Evolutionary conservation across 495 filamentous ascomycete genomes (phyloP).

Genomic region (Sabuloglossum arenarium): DNA sequence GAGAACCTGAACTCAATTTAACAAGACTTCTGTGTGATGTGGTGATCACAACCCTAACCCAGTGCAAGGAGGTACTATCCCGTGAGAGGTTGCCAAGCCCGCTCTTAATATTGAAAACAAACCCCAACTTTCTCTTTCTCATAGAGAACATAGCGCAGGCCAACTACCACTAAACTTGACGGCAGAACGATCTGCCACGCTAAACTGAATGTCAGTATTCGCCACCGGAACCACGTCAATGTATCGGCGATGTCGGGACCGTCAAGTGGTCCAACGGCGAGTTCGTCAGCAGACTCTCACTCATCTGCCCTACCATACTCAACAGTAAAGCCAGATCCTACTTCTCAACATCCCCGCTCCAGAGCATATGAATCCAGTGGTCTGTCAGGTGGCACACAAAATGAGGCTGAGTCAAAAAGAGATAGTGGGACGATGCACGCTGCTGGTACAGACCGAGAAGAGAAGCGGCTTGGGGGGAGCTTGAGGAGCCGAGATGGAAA

Average conservation of each 20-base stretch:
- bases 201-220: background rate
- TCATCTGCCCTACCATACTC: background rate
- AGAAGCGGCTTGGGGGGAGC: background rate
- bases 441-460: background rate
- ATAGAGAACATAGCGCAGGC: background rate
- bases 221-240: background rate
- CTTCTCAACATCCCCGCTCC: background rate
- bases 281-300: conserved; percentile 2
- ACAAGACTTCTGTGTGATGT: too few species aligned
- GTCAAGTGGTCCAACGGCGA: conserved; percentile 1
- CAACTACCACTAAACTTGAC: background rate
- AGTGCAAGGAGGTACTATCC: background rate
- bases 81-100: background rate
- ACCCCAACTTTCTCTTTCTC: too few species aligned
- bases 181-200: background rate
- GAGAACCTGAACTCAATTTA: too few species aligned
- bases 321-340: background rate
- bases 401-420: background rate
- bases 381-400: background rate
- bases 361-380: background rate
- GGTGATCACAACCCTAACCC: too few species aligned
- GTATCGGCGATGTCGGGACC: conserved; percentile 3
- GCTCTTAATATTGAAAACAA: background rate
- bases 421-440: background rate
- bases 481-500: background rate